A percentile compares a stretch with the other conserved stretches of the same genome.
Conservation (phyloP, 139 green algal species). For the Coelastrella sp. region DNA sequence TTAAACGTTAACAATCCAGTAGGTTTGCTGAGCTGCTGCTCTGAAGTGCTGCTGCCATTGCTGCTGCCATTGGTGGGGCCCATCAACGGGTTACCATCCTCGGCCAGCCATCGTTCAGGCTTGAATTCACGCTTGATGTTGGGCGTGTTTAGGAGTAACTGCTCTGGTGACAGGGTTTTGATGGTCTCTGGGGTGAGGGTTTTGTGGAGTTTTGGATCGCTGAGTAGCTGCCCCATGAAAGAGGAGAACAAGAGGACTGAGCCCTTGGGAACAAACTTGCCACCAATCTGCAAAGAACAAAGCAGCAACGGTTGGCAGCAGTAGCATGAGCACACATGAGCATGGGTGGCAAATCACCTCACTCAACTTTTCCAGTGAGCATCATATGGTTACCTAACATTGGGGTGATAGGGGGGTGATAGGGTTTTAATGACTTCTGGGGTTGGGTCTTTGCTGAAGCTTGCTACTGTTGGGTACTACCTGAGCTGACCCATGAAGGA, state of each 20-base stretch:
- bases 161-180: not conserved
- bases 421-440: no score
- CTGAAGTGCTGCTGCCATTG: not conserved
- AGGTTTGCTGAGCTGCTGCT: not conserved
- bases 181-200: not conserved
- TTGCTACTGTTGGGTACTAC: no score
- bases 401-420: no score
- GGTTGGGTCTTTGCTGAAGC: no score
- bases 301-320: no score
- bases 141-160: not conserved
- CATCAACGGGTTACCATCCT: not conserved
- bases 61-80: not conserved
- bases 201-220: not conserved
- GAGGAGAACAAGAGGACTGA: conserved; percentile 6
- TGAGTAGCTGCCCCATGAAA: not conserved
- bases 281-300: conserved; percentile 11
- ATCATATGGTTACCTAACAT: no score
- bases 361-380: no score
- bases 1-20: conserved; percentile 4
- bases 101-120: conserved; percentile 8
- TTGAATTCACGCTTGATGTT: conserved; percentile 24
- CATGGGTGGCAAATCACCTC: no score
- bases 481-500: no score
- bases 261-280: conserved; percentile 14
- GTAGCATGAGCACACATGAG: no score